A percentile compares a stretch with the other conserved stretches of the same genome.
Evolutionary conservation across 1,284 basidiomycete species (phyloP).

Genomic region (Gomphus bonarii): DNA sequence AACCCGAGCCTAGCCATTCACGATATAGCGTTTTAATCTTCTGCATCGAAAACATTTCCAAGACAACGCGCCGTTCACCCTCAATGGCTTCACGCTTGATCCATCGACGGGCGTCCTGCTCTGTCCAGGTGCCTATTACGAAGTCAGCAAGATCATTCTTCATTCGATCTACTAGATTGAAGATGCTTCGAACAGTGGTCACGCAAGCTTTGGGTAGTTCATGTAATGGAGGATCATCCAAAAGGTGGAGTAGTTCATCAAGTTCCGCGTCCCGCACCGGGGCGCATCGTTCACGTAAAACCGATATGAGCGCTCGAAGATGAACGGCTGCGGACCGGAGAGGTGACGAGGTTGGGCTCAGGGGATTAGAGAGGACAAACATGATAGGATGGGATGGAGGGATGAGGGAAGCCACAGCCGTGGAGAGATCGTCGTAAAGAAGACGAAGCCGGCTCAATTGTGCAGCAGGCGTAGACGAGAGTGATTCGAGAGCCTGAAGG

Average conservation of each 20-base stretch:
- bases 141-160: conserved; percentile 53
- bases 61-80: conserved; percentile 41
- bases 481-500: conserved; percentile 31
- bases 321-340: conserved; percentile 43
- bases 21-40: conserved; percentile 18
- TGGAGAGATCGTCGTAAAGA: conserved; percentile 43
- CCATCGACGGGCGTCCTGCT: conserved; percentile 39
- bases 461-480: conserved; percentile 34
- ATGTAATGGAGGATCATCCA: conserved; percentile 27
- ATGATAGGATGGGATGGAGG: conserved; percentile 39
- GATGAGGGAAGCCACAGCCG: conserved; percentile 39
- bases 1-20: background rate
- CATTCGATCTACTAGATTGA: conserved; percentile 47
- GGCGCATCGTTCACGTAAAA: conserved; percentile 50
- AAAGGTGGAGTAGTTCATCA: conserved; percentile 29
- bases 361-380: conserved; percentile 38
- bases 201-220: conserved; percentile 32
- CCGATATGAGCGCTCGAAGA: conserved; percentile 37
- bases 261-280: conserved; percentile 50
- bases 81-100: conserved; percentile 39
- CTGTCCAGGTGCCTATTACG: conserved; percentile 49
- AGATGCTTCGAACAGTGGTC: conserved; percentile 33
- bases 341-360: conserved; percentile 55
- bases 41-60: conserved; percentile 37
- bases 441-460: conserved; percentile 40